phyloP scores from a whole-genome alignment of 768 basidiomycete genomes.

The Hydnum rufescens region DNA sequence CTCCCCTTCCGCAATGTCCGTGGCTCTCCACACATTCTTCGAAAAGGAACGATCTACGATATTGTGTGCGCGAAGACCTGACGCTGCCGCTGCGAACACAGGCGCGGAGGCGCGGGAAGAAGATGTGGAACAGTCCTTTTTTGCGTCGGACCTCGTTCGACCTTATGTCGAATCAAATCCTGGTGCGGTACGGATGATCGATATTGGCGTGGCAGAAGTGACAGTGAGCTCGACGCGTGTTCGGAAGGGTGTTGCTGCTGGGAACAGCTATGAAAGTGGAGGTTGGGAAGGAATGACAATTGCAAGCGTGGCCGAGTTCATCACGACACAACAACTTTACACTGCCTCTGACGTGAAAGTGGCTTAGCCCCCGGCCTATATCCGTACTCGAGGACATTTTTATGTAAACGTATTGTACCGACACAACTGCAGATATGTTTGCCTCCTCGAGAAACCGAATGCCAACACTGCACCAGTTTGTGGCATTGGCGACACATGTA shows the following conservation, averaged over 20 bases:
- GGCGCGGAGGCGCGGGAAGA: conserved; percentile 10
- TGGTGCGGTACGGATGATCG: conserved; percentile 37
- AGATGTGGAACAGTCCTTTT: conserved; percentile 17
- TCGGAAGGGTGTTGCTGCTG: conserved; percentile 24
- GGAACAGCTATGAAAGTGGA: too few species aligned
- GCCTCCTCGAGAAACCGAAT: too few species aligned
- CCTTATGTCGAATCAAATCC: conserved; percentile 32
- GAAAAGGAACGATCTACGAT: conserved; percentile 37
- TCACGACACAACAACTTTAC: too few species aligned
- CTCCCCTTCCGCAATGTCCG: conserved; percentile 31
- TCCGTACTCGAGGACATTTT: too few species aligned
- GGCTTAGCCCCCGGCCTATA: too few species aligned
- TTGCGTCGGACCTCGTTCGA: conserved; percentile 20
- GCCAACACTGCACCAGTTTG: too few species aligned
- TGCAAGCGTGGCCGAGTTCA: conserved; percentile 29
- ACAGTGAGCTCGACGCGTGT: conserved; percentile 54
- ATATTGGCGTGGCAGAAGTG: conserved; percentile 36
- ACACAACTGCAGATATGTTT: too few species aligned
- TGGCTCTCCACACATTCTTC: conserved; percentile 38
- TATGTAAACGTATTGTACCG: too few species aligned
- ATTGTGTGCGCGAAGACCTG: conserved; percentile 40
- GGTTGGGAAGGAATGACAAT: conserved; percentile 32
- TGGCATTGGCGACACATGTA: too few species aligned
- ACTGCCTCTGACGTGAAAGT: too few species aligned
- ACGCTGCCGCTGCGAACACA: conserved; percentile 2